A percentile compares a stretch with the other conserved stretches of the same genome.
phyloP scores from a whole-genome alignment of 163 green algal genomes.

The Scenedesmus sp. region DNA sequence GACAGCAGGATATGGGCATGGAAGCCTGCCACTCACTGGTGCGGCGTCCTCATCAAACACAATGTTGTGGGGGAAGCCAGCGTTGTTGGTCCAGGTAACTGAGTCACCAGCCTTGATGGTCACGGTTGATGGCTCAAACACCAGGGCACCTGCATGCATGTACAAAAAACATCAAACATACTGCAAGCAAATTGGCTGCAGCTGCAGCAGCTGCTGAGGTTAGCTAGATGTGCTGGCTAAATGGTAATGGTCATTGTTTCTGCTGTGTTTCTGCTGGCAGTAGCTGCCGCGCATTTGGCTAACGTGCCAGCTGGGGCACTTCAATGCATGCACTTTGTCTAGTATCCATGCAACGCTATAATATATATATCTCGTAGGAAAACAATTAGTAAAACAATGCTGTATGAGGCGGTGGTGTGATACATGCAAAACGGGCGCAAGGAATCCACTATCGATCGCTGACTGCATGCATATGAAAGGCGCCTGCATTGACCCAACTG shows the following conservation, averaged over 20 bases:
- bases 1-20: background rate
- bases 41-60: constrained; percentile 98
- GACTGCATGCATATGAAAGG: background rate
- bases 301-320: too few relatives aligned
- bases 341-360: too few relatives aligned
- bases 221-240: background rate
- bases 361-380: too few relatives aligned
- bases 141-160: constrained; percentile 78
- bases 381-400: background rate
- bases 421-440: background rate
- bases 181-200: background rate
- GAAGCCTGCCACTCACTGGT: constrained; percentile 74
- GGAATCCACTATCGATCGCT: background rate
- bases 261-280: too few relatives aligned
- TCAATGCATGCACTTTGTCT: too few relatives aligned
- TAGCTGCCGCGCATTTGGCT: too few relatives aligned
- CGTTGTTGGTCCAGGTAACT: constrained; percentile 93
- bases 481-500: background rate
- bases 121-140: constrained; percentile 89
- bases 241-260: too few relatives aligned
- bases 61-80: constrained; percentile 94
- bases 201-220: too few relatives aligned
- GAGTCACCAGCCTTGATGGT: constrained; percentile 83
- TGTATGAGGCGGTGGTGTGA: too few relatives aligned
- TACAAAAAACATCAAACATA: background rate